phyloP scores from a whole-genome alignment of 2,329 filamentous ascomycete species.

The Fusarium sp. region DNA sequence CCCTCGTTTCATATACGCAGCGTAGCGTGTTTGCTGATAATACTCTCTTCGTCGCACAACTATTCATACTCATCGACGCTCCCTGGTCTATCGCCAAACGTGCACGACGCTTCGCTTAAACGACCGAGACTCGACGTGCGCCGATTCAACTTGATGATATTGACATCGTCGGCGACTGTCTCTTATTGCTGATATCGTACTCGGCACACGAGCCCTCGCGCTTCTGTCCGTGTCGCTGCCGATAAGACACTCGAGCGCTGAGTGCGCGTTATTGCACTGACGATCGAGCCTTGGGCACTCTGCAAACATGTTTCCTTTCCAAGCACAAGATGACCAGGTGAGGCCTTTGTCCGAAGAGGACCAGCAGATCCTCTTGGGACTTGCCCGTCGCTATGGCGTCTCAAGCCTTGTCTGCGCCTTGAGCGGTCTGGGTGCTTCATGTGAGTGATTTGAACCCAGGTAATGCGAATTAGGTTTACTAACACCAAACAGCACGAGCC shows the following conservation, averaged over 20 bases:
- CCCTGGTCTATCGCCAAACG: constrained; percentile 32
- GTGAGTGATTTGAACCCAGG: constrained; percentile 50
- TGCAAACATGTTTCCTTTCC: constrained; percentile 56
- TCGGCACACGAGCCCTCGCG: constrained; percentile 9
- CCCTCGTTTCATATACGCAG: constrained; percentile 40
- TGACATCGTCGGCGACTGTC: constrained; percentile 32
- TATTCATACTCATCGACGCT: constrained; percentile 31
- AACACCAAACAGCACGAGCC: constrained; percentile 54
- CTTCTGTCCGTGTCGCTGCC: constrained; percentile 21
- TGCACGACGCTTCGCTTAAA: constrained; percentile 15
- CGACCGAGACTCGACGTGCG: constrained; percentile 18
- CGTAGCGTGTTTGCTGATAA: constrained; percentile 26
- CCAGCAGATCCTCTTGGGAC: constrained; percentile 56
- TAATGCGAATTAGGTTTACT: constrained; percentile 16
- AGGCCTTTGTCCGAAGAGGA: constrained; percentile 58
- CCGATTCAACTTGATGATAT: constrained; percentile 23
- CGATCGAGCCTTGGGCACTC: constrained; percentile 27
- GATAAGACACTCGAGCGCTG: constrained; percentile 39
- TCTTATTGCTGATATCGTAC: constrained; percentile 29
- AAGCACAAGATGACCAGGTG: constrained; percentile 55
- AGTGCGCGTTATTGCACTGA: constrained; percentile 46
- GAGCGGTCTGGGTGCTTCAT: constrained; percentile 56
- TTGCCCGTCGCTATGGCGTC: constrained; percentile 58
- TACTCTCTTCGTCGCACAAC: constrained; percentile 11
- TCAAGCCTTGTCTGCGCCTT: constrained; percentile 57